Base-by-base conservation (phyloP, 257 asterid species). In the Jacaranda copaia region DNA sequence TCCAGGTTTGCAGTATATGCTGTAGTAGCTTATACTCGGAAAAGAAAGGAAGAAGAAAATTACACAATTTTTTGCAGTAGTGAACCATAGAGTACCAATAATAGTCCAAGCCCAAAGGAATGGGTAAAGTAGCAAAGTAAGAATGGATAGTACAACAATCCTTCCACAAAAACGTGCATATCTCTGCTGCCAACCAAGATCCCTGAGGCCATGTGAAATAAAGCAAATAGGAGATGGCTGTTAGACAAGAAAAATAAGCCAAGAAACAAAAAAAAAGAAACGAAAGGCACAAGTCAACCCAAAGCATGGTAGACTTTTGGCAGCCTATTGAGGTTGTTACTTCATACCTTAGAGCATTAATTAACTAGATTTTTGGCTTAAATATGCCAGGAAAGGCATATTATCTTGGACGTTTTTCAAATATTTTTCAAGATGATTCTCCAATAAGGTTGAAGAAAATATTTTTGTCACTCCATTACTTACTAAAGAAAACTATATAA, bases 101-200 rank as follows among this genome's bases (percentile, higher is more conserved):
- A 87, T 80, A 75, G 89, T 87, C 94, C 94, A 89, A 57, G 82
- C 83, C 92, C 87, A 87, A 73, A 89, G 90, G 66, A 89, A 87
- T 63, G 94, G 94, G 77, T 87, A 89, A 18, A 89, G 89, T 62
- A 87, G 79, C 69, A 84, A 16, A 51, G 82, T 77, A 70, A 89
- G 88, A 81, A 87, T 65, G 16, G 92, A 88, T 61, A 89, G 88
- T 71, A 89, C 92, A 18, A 82, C 89, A 51, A 83, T 61, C 82
- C 94, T 84, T 81, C 94, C 94, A 89, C 89, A 84, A 68, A 89
- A 89, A 60, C 90, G 94, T 35, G 83, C 87, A 62, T 82, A 81
- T 53, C 88, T 81, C 74, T 89, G 94, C 81, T 89, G 92, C 89
- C 88, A 79, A 68, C 94, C 94, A 82, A 89, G 86, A 87, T 89